These are phyloP conservation scores for Scheffersomyces segobiensis DNA, from an alignment of 1,139 yeast genomes.

Conservation along the genomic window DNA sequence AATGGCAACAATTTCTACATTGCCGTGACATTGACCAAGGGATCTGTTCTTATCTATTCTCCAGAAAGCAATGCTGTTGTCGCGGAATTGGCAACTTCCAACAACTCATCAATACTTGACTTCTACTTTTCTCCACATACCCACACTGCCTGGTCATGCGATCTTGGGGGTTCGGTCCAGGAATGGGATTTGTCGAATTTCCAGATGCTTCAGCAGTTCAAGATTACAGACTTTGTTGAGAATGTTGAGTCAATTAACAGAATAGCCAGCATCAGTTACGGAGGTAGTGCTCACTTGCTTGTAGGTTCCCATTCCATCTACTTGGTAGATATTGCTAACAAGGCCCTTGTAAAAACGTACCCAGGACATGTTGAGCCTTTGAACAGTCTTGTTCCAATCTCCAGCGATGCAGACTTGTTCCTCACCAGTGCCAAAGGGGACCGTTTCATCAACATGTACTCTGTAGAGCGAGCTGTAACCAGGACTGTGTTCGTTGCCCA, in stretches of 20 bases:
- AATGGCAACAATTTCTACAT: constrained; percentile 45
- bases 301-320: constrained; percentile 66
- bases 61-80: constrained; percentile 63
- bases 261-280: constrained; percentile 34
- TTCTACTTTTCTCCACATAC: constrained; percentile 46
- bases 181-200: constrained; percentile 62
- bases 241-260: constrained; percentile 33
- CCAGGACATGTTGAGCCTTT: constrained; percentile 79
- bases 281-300: constrained; percentile 48
- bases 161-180: constrained; percentile 57
- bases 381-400: constrained; percentile 42
- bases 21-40: constrained; percentile 67
- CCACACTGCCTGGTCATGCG: constrained; percentile 61
- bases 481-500: constrained; percentile 64
- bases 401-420: constrained; percentile 42
- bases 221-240: constrained; percentile 39
- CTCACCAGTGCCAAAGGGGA: constrained; percentile 75
- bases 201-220: constrained; percentile 41
- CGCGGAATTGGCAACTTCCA: constrained; percentile 51
- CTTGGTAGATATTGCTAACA: constrained; percentile 44
- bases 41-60: constrained; percentile 64
- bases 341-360: constrained; percentile 45
- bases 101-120: constrained; percentile 54
- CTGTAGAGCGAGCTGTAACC: constrained; percentile 43
- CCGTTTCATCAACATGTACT: constrained; percentile 73